phyloP scores from a whole-genome alignment of 345 rosid genomes.

The Syzygium aqueum region DNA sequence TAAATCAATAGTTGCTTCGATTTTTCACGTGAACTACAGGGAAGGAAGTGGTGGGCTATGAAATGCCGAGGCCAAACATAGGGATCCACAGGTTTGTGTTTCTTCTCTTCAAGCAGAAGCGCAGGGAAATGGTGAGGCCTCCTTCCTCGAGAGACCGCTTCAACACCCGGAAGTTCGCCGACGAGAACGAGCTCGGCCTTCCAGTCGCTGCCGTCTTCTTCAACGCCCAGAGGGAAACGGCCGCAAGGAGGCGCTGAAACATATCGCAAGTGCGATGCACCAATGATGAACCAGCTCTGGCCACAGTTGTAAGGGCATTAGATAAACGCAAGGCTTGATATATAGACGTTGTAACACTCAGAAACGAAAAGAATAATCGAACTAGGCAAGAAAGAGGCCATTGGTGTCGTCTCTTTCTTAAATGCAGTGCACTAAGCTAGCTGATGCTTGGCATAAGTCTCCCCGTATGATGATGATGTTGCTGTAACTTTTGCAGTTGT shows the following conservation, averaged over 20 bases:
- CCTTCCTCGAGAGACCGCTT: slow-evolving; percentile 53
- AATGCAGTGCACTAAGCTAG: background rate
- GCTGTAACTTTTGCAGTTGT: background rate
- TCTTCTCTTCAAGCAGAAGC: slow-evolving; percentile 66
- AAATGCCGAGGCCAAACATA: slow-evolving; percentile 54
- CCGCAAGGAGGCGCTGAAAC: slow-evolving; percentile 64
- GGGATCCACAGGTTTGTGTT: slow-evolving; percentile 86
- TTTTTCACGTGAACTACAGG: slow-evolving; percentile 22
- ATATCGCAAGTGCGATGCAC: too few relatives aligned
- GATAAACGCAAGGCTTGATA: background rate
- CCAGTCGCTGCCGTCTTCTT: slow-evolving; percentile 85
- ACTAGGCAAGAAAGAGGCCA: background rate
- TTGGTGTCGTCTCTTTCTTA: background rate
- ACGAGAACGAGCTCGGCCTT: slow-evolving; percentile 54
- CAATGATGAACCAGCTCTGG: background rate
- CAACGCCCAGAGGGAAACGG: slow-evolving; percentile 89
- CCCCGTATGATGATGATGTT: background rate
- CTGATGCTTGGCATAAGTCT: background rate
- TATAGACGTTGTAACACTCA: background rate
- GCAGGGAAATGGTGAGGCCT: slow-evolving; percentile 49
- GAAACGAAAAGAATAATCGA: background rate
- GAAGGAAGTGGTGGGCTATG: slow-evolving; percentile 54
- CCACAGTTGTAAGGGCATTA: background rate
- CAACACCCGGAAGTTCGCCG: slow-evolving; percentile 58
- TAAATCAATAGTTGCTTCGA: background rate